Evolutionary conservation across 2,329 filamentous ascomycete genomes (phyloP).

Genomic region (Cladobotryum protrusum): DNA sequence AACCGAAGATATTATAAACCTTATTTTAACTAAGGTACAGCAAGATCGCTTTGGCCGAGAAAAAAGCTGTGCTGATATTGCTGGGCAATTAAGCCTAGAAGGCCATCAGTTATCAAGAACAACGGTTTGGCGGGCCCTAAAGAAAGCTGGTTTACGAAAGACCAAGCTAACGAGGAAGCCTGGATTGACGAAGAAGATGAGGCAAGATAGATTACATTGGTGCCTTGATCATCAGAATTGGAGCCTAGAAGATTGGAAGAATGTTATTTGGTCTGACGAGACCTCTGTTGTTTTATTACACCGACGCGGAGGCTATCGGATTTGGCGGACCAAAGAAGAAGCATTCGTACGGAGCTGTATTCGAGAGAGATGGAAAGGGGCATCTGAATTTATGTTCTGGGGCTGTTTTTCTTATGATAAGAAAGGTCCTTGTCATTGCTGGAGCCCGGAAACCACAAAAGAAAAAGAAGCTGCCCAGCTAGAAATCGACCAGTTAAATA

Average conservation of each 20-base stretch:
- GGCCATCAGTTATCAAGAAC: constrained; percentile 5
- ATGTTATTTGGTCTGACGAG: constrained; percentile 16
- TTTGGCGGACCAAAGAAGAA: constrained; percentile 9
- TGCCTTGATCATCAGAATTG: constrained; percentile 9
- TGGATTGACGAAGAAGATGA: constrained; percentile 14
- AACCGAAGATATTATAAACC: background rate
- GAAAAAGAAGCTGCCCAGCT: constrained; percentile 4
- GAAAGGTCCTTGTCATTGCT: constrained; percentile 16
- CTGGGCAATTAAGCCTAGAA: constrained; percentile 7
- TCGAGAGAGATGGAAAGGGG: constrained; percentile 14
- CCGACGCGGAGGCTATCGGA: constrained; percentile 8
- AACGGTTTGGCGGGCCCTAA: constrained; percentile 9
- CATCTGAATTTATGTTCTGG: constrained; percentile 18
- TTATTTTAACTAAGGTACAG: background rate
- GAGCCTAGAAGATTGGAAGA: constrained; percentile 17
- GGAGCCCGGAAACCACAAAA: constrained; percentile 12
- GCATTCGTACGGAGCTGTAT: constrained; percentile 13
- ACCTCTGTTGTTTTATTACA: constrained; percentile 16
- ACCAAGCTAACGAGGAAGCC: constrained; percentile 12
- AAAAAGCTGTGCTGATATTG: constrained; percentile 12
- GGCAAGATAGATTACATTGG: constrained; percentile 1
- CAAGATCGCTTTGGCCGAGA: constrained; percentile 4
- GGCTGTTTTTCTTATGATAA: constrained; percentile 14
- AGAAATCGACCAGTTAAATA: constrained; percentile 13
- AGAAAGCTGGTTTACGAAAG: constrained; percentile 9